These are phyloP conservation scores for Lepidium aucheri DNA, from an alignment of 345 rosid genomes.

Conservation along the genomic window DNA sequence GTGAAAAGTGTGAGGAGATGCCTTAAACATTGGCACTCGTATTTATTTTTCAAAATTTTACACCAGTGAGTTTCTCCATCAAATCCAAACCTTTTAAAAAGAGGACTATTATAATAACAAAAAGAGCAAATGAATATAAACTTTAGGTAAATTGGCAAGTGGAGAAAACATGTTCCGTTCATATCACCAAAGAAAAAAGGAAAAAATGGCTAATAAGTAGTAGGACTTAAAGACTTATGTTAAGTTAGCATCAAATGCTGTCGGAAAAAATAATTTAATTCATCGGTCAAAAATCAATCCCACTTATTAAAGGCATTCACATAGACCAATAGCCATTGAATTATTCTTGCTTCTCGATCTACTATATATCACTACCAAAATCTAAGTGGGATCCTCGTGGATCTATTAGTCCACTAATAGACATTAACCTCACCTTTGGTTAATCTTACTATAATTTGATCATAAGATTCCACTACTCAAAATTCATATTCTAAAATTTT, in stretches of 20 bases:
- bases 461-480: no score
- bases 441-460: no score
- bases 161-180: constrained; percentile 23
- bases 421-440: constrained; percentile 8
- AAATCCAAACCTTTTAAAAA: no score
- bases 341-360: constrained; percentile 14
- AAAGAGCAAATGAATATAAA: neutral
- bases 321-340: constrained; percentile 19
- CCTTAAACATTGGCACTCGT: neutral
- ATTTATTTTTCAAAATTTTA: neutral
- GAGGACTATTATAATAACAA: neutral
- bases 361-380: neutral
- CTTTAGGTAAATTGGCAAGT: constrained; percentile 12
- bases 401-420: neutral
- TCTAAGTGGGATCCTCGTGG: constrained; percentile 28
- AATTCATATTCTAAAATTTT: no score
- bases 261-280: constrained; percentile 4
- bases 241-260: constrained; percentile 28
- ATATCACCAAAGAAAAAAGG: constrained; percentile 18
- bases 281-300: constrained; percentile 19
- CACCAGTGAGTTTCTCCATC: neutral
- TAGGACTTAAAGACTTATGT: constrained; percentile 9
- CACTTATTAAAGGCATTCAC: constrained; percentile 19
- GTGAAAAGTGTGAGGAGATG: neutral
- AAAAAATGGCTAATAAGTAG: neutral